Conservation (phyloP, 2,329 filamentous ascomycete genomes). For the Teratosphaeria viscida region DNA sequence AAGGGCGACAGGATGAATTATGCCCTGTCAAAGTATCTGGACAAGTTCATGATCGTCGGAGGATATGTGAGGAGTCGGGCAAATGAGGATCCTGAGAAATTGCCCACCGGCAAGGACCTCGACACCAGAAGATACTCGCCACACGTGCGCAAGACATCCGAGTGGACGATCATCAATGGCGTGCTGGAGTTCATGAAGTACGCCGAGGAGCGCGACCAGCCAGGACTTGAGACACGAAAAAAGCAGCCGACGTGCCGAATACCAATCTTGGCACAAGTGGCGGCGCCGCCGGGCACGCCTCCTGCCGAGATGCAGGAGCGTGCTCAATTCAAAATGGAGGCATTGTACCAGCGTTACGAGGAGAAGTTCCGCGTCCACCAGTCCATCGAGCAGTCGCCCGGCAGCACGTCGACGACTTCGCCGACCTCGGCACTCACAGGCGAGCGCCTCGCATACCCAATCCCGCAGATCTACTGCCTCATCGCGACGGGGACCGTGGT, state of each 20-base stretch:
- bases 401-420: conserved; percentile 7
- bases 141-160: neutral
- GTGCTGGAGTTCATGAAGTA: conserved; percentile 6
- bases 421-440: conserved; percentile 2
- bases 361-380: conserved; percentile 23
- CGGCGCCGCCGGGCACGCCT: conserved; percentile 29
- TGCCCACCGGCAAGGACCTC: neutral
- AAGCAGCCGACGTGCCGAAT: conserved; percentile 12
- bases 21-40: conserved; percentile 42
- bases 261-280: conserved; percentile 38
- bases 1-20: conserved; percentile 31
- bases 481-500: conserved; percentile 44
- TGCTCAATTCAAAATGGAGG: conserved; percentile 34
- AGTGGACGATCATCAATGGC: conserved; percentile 9
- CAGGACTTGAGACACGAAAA: conserved; percentile 25
- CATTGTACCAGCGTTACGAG: conserved; percentile 34
- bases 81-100: conserved; percentile 10
- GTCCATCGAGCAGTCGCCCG: conserved; percentile 16
- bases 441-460: conserved; percentile 13
- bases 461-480: conserved; percentile 45
- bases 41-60: conserved; percentile 40
- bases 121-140: neutral
- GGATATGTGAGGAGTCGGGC: conserved; percentile 38
- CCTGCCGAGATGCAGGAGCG: conserved; percentile 32
- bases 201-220: conserved; percentile 30